phyloP scores from a whole-genome alignment of 495 filamentous ascomycete species.

The Daldinia loculata region DNA sequence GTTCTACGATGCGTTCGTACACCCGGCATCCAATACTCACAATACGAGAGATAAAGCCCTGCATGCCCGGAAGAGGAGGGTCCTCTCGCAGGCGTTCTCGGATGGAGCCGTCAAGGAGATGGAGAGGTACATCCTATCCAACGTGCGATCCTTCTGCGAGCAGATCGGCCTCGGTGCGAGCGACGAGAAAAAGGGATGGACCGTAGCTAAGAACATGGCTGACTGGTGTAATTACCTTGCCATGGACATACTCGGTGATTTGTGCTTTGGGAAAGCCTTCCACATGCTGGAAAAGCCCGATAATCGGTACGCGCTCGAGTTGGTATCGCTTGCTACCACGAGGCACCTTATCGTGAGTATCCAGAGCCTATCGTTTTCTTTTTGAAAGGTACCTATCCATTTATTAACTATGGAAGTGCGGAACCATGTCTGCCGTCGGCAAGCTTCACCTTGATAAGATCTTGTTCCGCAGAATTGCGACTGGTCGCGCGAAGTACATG shows the following conservation, averaged over 20 bases:
- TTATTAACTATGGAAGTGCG: slow-evolving; percentile 52
- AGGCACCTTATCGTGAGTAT: slow-evolving; percentile 63
- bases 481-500: slow-evolving; percentile 63
- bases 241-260: slow-evolving; percentile 77
- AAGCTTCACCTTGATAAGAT: slow-evolving; percentile 65
- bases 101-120: slow-evolving; percentile 64
- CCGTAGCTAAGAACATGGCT: slow-evolving; percentile 63
- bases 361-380: neutral
- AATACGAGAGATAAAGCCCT: slow-evolving; percentile 64
- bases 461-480: slow-evolving; percentile 65
- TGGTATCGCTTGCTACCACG: slow-evolving; percentile 64
- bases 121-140: slow-evolving; percentile 66
- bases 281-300: slow-evolving; percentile 70
- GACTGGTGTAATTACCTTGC: slow-evolving; percentile 72
- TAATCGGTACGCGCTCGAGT: slow-evolving; percentile 66
- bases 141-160: slow-evolving; percentile 61
- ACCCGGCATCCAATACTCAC: slow-evolving; percentile 67
- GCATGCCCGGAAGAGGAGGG: slow-evolving; percentile 71
- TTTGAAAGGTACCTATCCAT: slow-evolving; percentile 6
- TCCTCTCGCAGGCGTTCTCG: slow-evolving; percentile 70
- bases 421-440: slow-evolving; percentile 64
- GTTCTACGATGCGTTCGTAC: slow-evolving; percentile 71
- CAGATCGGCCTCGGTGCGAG: slow-evolving; percentile 53
- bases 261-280: slow-evolving; percentile 76
- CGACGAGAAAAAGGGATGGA: slow-evolving; percentile 54